A percentile compares a stretch with the other conserved stretches of the same genome.
These are phyloP conservation scores for Fraxinus dipetala DNA, from an alignment of 305 asterid species.

Conservation along the genomic window DNA sequence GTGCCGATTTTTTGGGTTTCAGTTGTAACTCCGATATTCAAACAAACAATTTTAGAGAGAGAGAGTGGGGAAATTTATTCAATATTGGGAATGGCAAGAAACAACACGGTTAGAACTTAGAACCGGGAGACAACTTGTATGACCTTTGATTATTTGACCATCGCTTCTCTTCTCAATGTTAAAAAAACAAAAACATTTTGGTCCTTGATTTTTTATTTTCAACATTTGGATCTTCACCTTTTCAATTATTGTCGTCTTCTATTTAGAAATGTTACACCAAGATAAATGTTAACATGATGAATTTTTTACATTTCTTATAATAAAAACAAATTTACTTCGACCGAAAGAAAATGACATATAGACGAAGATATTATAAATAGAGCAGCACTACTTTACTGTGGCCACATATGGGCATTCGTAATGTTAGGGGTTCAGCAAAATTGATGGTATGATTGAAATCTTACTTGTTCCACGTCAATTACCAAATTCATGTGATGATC, in stretches of 20 bases:
- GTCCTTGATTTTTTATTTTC: neutral
- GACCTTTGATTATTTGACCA: neutral
- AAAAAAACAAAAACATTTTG: neutral
- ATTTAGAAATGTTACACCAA: neutral
- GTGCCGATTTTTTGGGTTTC: constrained; percentile 13
- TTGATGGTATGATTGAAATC: neutral
- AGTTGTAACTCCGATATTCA: neutral
- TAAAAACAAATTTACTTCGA: neutral
- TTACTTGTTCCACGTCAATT: neutral
- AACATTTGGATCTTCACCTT: neutral
- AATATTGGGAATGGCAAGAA: constrained; percentile 34
- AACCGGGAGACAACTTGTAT: neutral
- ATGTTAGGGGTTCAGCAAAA: too few species aligned
- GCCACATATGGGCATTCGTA: too few species aligned
- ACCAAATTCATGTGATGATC: neutral
- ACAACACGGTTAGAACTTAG: neutral
- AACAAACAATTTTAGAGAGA: neutral
- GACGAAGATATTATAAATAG: too few species aligned
- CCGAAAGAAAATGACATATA: too few species aligned
- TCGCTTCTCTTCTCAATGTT: neutral
- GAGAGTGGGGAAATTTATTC: neutral
- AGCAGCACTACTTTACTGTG: too few species aligned
- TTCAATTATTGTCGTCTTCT: neutral
- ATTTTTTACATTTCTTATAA: too few species aligned
- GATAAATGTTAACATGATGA: neutral